Evolutionary conservation across 2,329 filamentous ascomycete genomes (phyloP).

Genomic region (Septoria petroselini): DNA sequence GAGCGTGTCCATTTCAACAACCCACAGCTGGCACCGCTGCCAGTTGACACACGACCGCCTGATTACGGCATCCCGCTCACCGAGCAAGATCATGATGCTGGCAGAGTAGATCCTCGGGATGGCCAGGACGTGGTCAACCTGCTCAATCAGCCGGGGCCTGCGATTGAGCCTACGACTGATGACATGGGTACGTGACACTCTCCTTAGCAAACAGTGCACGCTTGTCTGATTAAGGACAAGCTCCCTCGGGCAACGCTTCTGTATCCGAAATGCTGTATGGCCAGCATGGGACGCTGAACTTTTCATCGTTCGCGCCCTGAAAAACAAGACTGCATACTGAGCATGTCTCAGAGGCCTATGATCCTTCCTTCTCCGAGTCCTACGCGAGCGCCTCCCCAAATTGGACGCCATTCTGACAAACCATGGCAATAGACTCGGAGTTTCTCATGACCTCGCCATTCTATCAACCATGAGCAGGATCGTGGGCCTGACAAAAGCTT

Average conservation of each 20-base stretch:
- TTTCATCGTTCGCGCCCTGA: conserved; percentile 16
- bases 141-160: conserved; percentile 27
- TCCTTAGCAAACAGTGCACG: conserved; percentile 6
- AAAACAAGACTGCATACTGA: conserved; percentile 14
- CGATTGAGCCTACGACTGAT: conserved; percentile 24
- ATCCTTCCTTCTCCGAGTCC: conserved; percentile 23
- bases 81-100: conserved; percentile 32
- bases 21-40: conserved; percentile 27
- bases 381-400: conserved; percentile 16
- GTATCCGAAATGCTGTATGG: conserved; percentile 32
- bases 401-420: conserved; percentile 20
- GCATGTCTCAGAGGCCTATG: conserved; percentile 21
- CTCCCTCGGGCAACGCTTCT: conserved; percentile 20
- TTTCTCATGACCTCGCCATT: conserved; percentile 30
- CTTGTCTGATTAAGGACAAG: conserved; percentile 23
- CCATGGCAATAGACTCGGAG: conserved; percentile 24
- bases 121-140: conserved; percentile 38
- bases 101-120: conserved; percentile 31
- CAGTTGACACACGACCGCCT: conserved; percentile 29
- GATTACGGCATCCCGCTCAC: conserved; percentile 29
- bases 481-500: conserved; percentile 16
- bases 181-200: conserved; percentile 30
- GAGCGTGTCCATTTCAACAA: conserved; percentile 29
- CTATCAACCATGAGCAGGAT: conserved; percentile 22
- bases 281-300: conserved; percentile 21